These are phyloP conservation scores for Trichosporon asahii DNA, from an alignment of 1,284 basidiomycete species.

Conservation along the genomic window DNA sequence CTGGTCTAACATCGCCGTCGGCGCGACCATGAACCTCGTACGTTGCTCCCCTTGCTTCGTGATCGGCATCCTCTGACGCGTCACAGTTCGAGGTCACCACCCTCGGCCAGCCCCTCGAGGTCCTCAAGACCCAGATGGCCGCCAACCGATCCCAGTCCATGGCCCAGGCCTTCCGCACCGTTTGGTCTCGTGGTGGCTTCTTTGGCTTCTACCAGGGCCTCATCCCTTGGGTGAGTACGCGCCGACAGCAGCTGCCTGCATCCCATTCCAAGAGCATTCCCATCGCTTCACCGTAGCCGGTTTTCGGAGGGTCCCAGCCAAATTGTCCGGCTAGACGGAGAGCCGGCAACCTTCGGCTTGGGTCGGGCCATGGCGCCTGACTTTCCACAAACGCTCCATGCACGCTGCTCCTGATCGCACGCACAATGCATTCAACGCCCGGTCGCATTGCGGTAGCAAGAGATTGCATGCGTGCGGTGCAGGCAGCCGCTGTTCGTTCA, in stretches of 20 bases:
- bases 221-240: constrained; percentile 82
- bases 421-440: background rate
- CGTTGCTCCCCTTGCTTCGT: background rate
- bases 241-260: background rate
- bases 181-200: constrained; percentile 88
- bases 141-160: constrained; percentile 88
- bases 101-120: constrained; percentile 95
- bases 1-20: constrained; percentile 99
- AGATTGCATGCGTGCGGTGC: background rate
- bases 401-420: background rate
- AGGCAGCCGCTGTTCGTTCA: background rate
- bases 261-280: background rate
- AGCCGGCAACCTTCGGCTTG: constrained; percentile 8
- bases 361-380: background rate
- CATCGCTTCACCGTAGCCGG: background rate
- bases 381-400: background rate
- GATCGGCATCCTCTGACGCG: constrained; percentile 9
- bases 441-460: background rate
- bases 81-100: constrained; percentile 72
- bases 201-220: constrained; percentile 96
- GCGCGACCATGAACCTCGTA: constrained; percentile 96
- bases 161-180: constrained; percentile 76
- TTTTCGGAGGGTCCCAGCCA: background rate
- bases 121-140: constrained; percentile 98
- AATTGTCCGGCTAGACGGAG: constrained; percentile 9